Evolutionary conservation across 2,329 filamentous ascomycete genomes (phyloP), one percentile per base, ranked within the genome.

Genomic region (Cadophora gregata): DNA sequence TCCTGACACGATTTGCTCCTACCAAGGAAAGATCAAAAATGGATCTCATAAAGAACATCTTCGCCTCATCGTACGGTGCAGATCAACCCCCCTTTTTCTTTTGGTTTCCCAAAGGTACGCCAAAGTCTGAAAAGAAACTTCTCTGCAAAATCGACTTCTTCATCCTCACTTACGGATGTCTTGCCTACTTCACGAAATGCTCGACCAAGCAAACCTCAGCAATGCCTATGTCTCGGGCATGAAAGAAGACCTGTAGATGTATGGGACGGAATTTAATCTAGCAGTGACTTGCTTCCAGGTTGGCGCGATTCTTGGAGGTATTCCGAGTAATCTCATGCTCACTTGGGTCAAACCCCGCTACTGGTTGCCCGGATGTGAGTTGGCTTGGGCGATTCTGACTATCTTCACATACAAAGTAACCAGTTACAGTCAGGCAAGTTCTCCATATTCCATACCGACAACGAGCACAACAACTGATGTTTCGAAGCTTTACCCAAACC

Each of bases 221-320:
- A 72, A 69, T 62, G 70, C 70, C 4, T 76, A 73, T 59, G 73
- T 76, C 0, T 73, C 69, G 33, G 75, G 75, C 5, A 76, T 76
- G 75, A 65, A 68, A 59, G 77, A 83, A 62, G 78, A 84, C 62
- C 77, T 85, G 4, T 71, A 76, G 3, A 73, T 87, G 9, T 82
- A 84, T 53, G 79, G 80, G 1, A 87, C 87, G 66, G 78, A 88
- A 66, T 78, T 86, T 38, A 86, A 87, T 66, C 82, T 84, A 61
- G 74, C 80, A 63, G 78, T 75, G 60, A 82, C 85, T 0, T 82
- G 80, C 47, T 89, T 86, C 80, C 87, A 84, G 0, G 81, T 69
- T 45, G 69, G 69, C 2, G 48, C 55, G 12, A 67, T 70, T 38
- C 38, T 70, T 29, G 66, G 65, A 24, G 63, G 64, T 51, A 56